Base-by-base conservation (phyloP, 441 rosid genomes). In the Gossypium gossypioides region DNA sequence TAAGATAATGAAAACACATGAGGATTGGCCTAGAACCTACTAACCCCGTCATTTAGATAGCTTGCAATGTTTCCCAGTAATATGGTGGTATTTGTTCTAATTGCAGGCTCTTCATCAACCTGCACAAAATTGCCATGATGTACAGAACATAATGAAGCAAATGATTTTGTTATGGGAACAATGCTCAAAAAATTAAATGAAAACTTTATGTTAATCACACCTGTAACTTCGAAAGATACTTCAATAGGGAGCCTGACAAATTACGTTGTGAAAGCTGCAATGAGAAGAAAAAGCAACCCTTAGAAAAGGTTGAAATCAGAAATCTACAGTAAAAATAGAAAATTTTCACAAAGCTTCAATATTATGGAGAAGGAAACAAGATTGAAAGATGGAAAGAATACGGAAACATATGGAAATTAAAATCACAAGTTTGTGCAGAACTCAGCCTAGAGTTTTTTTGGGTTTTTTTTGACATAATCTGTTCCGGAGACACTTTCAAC, bases 71-170 rank as follows among this genome's bases (percentile, higher is more conserved):
- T 96, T 60, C 99, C 99, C 0, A 96, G 98, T 77, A 96, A 85
- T 79, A 96, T 93, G 73, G 99, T 96, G 77, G 98, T 93, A 83
- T 93, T 96, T 72, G 98, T 90, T 87, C 97, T 89, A 71, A 96
- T 96, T 57, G 98, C 98, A 71, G 99, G 91, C 81, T 96, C 99
- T 83, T 96, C 99, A 83, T 96, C 99, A 80, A 93, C 96, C 99
- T 96, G 78, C 74, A 42, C 56, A 44, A 6, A 21, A 59, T 34
- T 29, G 29, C 62, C 74, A 77, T 72, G 34, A 50, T 6, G 46
- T 40, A 40, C 46, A 8, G 46, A 8, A 40, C 46, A 40, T 40
- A 40, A 9, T 40, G 46, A 40, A 40, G 46, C 46, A 40, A 40
- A 40, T 40, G 46, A 40, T 40, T 40, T 40, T 40, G 46, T 9